Base-by-base conservation (phyloP, 2,329 filamentous ascomycete species). In the Trichoderma sp. region DNA sequence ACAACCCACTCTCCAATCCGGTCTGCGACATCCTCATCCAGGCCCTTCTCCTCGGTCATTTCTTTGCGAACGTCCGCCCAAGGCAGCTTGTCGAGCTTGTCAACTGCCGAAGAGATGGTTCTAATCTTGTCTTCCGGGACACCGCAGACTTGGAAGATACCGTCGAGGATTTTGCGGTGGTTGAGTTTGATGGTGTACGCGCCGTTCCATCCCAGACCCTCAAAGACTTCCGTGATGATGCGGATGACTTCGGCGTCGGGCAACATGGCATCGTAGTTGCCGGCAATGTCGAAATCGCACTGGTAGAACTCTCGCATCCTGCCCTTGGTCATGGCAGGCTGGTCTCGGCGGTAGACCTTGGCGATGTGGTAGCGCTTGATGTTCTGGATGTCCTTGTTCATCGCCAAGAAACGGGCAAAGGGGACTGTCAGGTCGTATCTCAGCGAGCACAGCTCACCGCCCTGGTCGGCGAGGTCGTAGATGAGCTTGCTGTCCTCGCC, bases 281-380 rank as follows among this genome's bases (percentile, higher is more conserved):
- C 93, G 14, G 93, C 93, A 78, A 97, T 94, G 75, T 97, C 93
- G 74, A 97, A 96, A 79, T 98, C 94, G 80, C 93, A 97, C 78
- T 97, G 93, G 81, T 96, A 97, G 78, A 97, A 97, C 79, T 97
- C 94, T 73, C 94, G 87, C 90, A 97, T 95, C 62, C 93, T 88
- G 59, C 93, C 94, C 76, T 96, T 95, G 68, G 90, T 91, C 80
- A 97, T 92, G 67, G 92, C 75, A 14, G 78, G 78, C 68, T 80
- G 78, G 65, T 80, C 78, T 71, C 78, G 71, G 55, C 79, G 77
- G 74, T 81, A 81, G 69, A 97, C 93, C 80, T 97, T 97, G 71
- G 92, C 93, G 71, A 98, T 93, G 80, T 97, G 93, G 78, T 96
- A 97, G 73, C 94, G 87, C 82, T 96, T 97, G 80, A 97, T 94